Evolutionary conservation across 305 asterid genomes (phyloP).

Genomic region (Fraxinus sp.): DNA sequence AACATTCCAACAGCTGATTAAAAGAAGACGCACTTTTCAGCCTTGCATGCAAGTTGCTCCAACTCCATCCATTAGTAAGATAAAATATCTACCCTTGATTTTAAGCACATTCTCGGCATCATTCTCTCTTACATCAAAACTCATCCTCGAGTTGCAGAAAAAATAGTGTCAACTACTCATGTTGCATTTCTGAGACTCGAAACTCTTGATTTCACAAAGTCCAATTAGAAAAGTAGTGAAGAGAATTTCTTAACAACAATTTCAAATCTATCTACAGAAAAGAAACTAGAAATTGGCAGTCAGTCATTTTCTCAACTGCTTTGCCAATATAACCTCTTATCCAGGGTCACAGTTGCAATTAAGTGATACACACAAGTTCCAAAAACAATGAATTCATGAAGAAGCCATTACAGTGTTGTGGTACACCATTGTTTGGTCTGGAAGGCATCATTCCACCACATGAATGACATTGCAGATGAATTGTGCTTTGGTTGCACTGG

Average conservation of each 20-base stretch:
- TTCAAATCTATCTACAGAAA: not conserved
- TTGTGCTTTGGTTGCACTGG: constrained; percentile 66
- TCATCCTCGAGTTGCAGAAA: not conserved
- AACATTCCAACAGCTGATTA: not conserved
- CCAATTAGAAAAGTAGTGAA: not conserved
- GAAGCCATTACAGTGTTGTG: constrained; percentile 70
- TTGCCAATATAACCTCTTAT: not conserved
- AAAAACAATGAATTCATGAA: constrained; percentile 9
- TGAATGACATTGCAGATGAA: constrained; percentile 84
- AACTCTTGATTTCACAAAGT: not conserved
- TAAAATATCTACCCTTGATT: not conserved
- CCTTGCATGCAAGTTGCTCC: not conserved
- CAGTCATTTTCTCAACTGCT: not conserved
- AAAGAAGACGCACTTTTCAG: not conserved
- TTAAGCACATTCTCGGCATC: not conserved
- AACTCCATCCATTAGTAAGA: not conserved
- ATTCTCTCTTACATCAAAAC: not conserved
- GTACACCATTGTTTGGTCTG: constrained; percentile 52
- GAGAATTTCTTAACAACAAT: not conserved
- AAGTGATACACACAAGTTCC: not conserved
- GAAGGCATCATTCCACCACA: constrained; percentile 98
- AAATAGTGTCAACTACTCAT: not conserved
- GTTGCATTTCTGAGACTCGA: not conserved
- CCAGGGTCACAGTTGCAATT: not conserved
- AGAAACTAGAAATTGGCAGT: not conserved